A percentile compares a stretch with the other conserved stretches of the same genome.
These are phyloP conservation scores for Reticulascus tulasneorum DNA, from an alignment of 2,329 filamentous ascomycete species.

Conservation along the genomic window DNA sequence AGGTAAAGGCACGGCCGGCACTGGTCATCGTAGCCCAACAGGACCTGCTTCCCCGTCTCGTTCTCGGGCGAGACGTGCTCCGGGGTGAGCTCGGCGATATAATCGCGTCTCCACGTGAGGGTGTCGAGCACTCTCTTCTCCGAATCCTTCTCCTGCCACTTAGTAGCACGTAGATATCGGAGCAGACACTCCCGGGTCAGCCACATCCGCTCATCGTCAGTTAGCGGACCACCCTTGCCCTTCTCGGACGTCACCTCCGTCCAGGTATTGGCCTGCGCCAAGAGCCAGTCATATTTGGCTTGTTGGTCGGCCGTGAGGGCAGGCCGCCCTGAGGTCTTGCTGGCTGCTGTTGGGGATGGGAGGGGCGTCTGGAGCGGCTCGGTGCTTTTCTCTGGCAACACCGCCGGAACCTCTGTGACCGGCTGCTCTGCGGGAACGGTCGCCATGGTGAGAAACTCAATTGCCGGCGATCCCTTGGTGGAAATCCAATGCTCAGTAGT, in stretches of 20 bases:
- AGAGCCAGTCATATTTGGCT: constrained; percentile 74
- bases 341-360: constrained; percentile 49
- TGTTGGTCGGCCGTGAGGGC: constrained; percentile 72
- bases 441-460: constrained; percentile 10
- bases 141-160: constrained; percentile 77
- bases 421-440: constrained; percentile 11
- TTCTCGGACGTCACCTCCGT: constrained; percentile 60
- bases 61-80: constrained; percentile 93
- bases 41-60: constrained; percentile 91
- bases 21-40: constrained; percentile 82
- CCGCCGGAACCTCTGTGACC: constrained; percentile 3
- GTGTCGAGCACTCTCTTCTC: constrained; percentile 77
- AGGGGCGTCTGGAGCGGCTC: constrained; percentile 50
- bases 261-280: constrained; percentile 69
- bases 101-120: constrained; percentile 85
- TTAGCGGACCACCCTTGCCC: constrained; percentile 60
- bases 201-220: constrained; percentile 81
- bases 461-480: constrained; percentile 10
- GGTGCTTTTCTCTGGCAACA: constrained; percentile 4
- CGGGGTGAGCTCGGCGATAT: constrained; percentile 74
- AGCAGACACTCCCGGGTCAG: constrained; percentile 88
- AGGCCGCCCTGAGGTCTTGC: constrained; percentile 52
- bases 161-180: constrained; percentile 88
- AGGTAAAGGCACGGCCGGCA: constrained; percentile 89
- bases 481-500: no score